A percentile compares a stretch with the other conserved stretches of the same genome.
Evolutionary conservation across 129 eudicot genomes (phyloP).

Genomic region (Artemisia argyi): DNA sequence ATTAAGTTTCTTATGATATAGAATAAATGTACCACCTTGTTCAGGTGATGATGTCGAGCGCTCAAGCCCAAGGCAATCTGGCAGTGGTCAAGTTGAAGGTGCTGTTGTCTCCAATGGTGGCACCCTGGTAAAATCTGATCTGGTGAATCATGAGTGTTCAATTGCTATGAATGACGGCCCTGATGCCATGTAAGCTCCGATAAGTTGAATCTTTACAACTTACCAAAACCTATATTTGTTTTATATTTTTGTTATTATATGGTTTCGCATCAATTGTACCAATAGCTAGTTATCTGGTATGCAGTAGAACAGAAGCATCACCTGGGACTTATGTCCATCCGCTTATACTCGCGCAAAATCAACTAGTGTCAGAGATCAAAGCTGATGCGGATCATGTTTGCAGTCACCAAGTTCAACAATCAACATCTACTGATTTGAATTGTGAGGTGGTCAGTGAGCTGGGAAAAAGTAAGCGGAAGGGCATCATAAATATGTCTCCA

Average conservation of each 20-base stretch:
- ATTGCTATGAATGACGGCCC: constrained; percentile 29
- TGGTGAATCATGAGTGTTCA: constrained; percentile 28
- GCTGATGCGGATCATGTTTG: constrained; percentile 41
- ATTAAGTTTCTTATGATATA: constrained; percentile 14
- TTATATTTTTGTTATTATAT: constrained; percentile 11
- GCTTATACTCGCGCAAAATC: constrained; percentile 40
- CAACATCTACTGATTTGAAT: constrained; percentile 32
- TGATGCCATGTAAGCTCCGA: constrained; percentile 46
- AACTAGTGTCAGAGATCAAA: constrained; percentile 26
- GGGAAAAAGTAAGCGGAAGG: constrained; percentile 46
- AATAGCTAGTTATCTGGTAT: constrained; percentile 36
- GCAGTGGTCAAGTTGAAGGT: constrained; percentile 35
- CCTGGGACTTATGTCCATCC: constrained; percentile 60
- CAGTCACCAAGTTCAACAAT: constrained; percentile 33
- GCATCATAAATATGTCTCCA: constrained; percentile 57
- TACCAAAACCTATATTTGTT: constrained; percentile 1
- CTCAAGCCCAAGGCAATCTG: constrained; percentile 27
- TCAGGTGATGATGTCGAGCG: constrained; percentile 40
- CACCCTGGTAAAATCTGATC: constrained; percentile 26
- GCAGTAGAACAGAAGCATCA: constrained; percentile 51
- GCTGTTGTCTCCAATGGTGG: constrained; percentile 34
- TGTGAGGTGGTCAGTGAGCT: constrained; percentile 36
- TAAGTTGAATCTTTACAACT: constrained; percentile 1
- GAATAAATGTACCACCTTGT: constrained; percentile 12
- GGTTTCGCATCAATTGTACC: constrained; percentile 9